A percentile compares a stretch with the other conserved stretches of the same genome.
These are phyloP conservation scores for Sanghuangporus weigelae DNA, from an alignment of 1,284 basidiomycete species.

Conservation along the genomic window DNA sequence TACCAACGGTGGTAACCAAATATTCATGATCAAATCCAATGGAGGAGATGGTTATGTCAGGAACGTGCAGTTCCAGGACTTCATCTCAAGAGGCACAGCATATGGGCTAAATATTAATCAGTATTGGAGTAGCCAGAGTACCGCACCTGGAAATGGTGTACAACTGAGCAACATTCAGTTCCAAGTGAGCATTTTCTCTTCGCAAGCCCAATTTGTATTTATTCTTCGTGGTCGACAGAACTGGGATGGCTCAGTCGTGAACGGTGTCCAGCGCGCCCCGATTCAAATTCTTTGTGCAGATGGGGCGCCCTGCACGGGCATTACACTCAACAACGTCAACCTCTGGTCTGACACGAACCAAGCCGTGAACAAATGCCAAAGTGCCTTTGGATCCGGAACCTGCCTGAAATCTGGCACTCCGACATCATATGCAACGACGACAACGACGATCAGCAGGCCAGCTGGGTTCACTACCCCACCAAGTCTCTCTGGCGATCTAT, in stretches of 20 bases:
- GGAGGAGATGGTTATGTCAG: conserved; percentile 29
- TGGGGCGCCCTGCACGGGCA: conserved; percentile 29
- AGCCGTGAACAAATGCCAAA: conserved; percentile 29
- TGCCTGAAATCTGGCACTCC: conserved; percentile 26
- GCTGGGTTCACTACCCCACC: conserved; percentile 28
- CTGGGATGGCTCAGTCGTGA: conserved; percentile 30
- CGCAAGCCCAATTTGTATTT: not conserved
- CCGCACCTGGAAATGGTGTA: conserved; percentile 26
- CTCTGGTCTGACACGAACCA: conserved; percentile 28
- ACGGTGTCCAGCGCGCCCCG: conserved; percentile 28
- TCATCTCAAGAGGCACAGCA: conserved; percentile 29
- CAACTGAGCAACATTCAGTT: conserved; percentile 29
- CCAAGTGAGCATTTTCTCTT: conserved; percentile 17
- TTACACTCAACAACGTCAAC: conserved; percentile 29
- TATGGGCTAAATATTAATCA: conserved; percentile 32
- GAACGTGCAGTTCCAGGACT: conserved; percentile 32
- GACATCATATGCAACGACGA: conserved; percentile 25
- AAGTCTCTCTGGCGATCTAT: conserved; percentile 28
- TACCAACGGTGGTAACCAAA: conserved; percentile 33
- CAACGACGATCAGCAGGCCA: conserved; percentile 23
- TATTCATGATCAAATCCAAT: conserved; percentile 35
- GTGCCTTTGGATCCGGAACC: conserved; percentile 29
- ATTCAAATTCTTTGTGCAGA: conserved; percentile 30
- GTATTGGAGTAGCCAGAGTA: conserved; percentile 24
- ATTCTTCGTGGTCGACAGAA: conserved; percentile 20